Evolutionary conservation across 306 rosid genomes (phyloP), one percentile per base, ranked within the genome.

Genomic region (Neltuma alba): DNA sequence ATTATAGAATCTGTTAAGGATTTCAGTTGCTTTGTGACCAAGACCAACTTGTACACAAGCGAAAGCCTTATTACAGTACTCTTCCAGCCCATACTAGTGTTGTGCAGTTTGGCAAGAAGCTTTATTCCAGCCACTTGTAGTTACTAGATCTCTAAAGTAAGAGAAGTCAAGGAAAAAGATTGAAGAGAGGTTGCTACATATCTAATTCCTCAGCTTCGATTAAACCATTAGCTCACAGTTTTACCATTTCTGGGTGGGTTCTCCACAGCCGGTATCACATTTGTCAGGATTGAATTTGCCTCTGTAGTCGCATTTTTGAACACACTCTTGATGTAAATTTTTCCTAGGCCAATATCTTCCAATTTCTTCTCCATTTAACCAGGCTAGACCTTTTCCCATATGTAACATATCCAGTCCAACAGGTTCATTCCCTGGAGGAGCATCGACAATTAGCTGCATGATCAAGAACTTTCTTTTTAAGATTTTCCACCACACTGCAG

Each of bases 331-430:
- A 41, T 81, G 85, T 65, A 76, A 61, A 87, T 86, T 91, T 81
- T 40, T 78, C 84, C 93, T 79, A 12, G 99, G 91, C 97, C 97
- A 94, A 83, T 91, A 94, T 92, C 97, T 89, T 86, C 99, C 99
- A 21, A 94, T 91, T 90, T 92, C 97, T 89, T 94, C 97, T 64
- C 97, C 99, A 72, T 94, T 94, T 83, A 94, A 85, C 99, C 99
- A 94, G 72, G 97, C 99, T 61, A 92, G 88, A 82, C 97, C 99
- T 86, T 94, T 94, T 48, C 99, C 99, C 99, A 92, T 92, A 42
- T 87, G 83, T 76, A 89, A 61, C 98, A 94, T 94, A 88, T 94
- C 98, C 82, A 94, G 83, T 76, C 95, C 99, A 74, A 94, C 79
- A 1, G 98, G 98, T 48, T 92, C 97, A 45, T 92, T 76, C 61